Conservation (phyloP, 192 early-diverging fungal species). For the Backusella tarrabulga region DNA sequence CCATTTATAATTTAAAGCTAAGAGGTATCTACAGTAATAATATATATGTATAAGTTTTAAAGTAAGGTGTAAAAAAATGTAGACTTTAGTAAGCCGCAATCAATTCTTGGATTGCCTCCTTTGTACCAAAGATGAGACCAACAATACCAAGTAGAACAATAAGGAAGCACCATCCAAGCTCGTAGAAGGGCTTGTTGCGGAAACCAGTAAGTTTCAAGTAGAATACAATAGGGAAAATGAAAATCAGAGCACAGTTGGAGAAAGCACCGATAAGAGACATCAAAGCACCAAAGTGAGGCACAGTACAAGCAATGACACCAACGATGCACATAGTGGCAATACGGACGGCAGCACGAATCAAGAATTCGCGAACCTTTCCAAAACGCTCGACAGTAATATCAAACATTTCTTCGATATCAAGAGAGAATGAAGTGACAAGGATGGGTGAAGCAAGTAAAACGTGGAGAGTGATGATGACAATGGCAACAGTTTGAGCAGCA, state of each 20-base stretch:
- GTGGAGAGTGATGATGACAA: conserved; percentile 62
- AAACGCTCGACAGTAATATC: conserved; percentile 39
- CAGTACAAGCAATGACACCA: conserved; percentile 56
- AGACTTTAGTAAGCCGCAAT: not conserved
- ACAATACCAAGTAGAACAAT: conserved; percentile 61
- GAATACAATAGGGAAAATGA: conserved; percentile 78
- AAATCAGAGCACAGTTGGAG: conserved; percentile 74
- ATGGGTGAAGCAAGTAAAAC: conserved; percentile 67
- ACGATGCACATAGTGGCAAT: conserved; percentile 51
- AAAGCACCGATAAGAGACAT: conserved; percentile 79
- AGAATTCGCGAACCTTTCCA: conserved; percentile 38
- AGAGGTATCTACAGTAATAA: conserved; percentile 3
- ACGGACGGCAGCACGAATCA: conserved; percentile 45
- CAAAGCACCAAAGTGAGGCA: conserved; percentile 81
- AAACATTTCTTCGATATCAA: conserved; percentile 58
- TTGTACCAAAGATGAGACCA: conserved; percentile 61
- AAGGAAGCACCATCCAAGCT: conserved; percentile 49
- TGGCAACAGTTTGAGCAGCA: conserved; percentile 42
- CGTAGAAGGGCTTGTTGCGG: conserved; percentile 34
- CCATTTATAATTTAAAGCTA: not conserved
- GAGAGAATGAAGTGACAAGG: conserved; percentile 59
- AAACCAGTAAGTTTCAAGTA: conserved; percentile 71
- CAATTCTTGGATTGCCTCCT: conserved; percentile 57
- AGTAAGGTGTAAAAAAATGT: not conserved
- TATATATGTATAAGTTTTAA: not conserved